These are phyloP conservation scores for Colletotrichum falcatum DNA, from an alignment of 2,329 filamentous ascomycete genomes.

Conservation along the genomic window DNA sequence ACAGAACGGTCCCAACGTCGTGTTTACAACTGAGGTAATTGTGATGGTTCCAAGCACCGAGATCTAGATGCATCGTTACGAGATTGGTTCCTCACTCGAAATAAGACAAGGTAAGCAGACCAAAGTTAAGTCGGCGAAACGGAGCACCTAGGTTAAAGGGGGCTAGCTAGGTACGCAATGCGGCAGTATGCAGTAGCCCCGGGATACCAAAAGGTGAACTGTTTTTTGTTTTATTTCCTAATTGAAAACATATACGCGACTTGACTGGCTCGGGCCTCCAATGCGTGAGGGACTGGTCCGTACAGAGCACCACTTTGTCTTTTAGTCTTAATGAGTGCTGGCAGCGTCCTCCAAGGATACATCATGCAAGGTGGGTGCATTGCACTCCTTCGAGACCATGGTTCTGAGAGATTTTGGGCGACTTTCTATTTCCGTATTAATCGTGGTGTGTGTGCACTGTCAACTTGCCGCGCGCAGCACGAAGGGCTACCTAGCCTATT, in stretches of 20 bases:
- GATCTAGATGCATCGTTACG: not conserved
- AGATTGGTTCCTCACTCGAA: not conserved
- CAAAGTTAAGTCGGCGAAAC: not conserved
- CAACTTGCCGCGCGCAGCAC: not conserved
- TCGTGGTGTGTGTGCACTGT: not conserved
- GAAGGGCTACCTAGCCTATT: not conserved
- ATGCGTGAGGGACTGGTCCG: not conserved
- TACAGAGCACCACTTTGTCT: not conserved
- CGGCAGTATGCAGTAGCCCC: slow-evolving; percentile 23
- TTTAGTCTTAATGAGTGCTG: not conserved
- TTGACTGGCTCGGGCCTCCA: slow-evolving; percentile 29
- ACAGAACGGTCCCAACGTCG: not conserved
- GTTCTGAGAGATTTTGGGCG: not conserved
- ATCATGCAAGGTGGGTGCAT: not conserved
- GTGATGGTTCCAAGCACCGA: not conserved
- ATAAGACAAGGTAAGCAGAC: not conserved
- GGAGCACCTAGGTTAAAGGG: not conserved
- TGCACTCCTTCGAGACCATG: not conserved
- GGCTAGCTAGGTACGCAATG: not conserved
- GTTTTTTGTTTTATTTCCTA: slow-evolving; percentile 40
- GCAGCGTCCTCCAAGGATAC: not conserved
- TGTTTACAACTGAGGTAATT: not conserved
- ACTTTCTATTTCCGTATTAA: not conserved
- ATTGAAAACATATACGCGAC: slow-evolving; percentile 38
- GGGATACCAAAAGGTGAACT: slow-evolving; percentile 20